Evolutionary conservation across 176 grass and related monocot genomes (phyloP).

Genomic region (Oryza brachyantha): DNA sequence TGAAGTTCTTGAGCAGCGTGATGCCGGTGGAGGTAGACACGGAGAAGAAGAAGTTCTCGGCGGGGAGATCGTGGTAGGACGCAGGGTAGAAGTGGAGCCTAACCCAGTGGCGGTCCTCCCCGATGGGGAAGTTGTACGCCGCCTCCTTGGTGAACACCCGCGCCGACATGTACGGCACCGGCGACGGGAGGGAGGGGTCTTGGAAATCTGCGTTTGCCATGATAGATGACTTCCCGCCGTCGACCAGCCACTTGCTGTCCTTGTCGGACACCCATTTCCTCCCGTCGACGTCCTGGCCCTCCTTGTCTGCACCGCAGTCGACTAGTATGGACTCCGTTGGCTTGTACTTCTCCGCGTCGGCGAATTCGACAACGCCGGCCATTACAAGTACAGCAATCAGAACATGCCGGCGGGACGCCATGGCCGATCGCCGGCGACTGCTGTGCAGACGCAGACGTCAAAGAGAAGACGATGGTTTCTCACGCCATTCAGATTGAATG

Average conservation of each 20-base stretch:
- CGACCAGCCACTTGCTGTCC: slow-evolving; percentile 41
- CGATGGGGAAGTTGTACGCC: slow-evolving; percentile 54
- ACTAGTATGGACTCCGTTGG: slow-evolving; percentile 57
- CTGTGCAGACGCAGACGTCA: neutral
- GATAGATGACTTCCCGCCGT: slow-evolving; percentile 41
- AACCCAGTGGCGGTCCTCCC: slow-evolving; percentile 61
- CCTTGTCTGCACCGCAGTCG: slow-evolving; percentile 53
- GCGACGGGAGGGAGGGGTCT: slow-evolving; percentile 56
- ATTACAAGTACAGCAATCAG: neutral
- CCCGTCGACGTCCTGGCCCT: slow-evolving; percentile 45
- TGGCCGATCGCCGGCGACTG: neutral
- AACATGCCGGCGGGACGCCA: neutral
- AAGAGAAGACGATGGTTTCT: neutral
- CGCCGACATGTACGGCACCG: slow-evolving; percentile 69
- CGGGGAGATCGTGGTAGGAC: slow-evolving; percentile 41
- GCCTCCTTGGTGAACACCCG: slow-evolving; percentile 63
- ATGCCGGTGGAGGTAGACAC: slow-evolving; percentile 46
- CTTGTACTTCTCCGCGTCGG: slow-evolving; percentile 16
- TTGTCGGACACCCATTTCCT: slow-evolving; percentile 57
- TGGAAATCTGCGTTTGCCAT: slow-evolving; percentile 27
- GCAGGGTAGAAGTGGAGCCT: slow-evolving; percentile 83
- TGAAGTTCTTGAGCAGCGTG: slow-evolving; percentile 75
- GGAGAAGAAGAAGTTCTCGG: slow-evolving; percentile 64
- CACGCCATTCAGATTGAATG: neutral
- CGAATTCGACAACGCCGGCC: neutral